Percentiles rank a stretch among this genome's conserved stretches.
phyloP scores from a whole-genome alignment of 2,329 filamentous ascomycete genomes.

The Aspergillus texensis region DNA sequence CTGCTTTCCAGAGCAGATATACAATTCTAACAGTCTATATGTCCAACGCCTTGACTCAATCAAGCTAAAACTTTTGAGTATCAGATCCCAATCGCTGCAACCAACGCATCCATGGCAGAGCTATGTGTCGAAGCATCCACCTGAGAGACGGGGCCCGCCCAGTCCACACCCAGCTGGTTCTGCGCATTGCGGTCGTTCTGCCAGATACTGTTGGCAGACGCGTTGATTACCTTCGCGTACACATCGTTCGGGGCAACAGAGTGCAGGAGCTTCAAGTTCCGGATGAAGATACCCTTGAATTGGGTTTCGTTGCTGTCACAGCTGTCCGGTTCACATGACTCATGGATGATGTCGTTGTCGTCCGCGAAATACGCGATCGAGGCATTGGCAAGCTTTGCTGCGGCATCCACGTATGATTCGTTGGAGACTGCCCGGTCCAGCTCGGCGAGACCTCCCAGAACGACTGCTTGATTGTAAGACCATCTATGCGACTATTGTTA shows the following conservation, averaged over 20 bases:
- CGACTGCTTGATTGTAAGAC: constrained; percentile 65
- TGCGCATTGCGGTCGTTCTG: constrained; percentile 54
- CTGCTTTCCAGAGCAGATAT: not conserved
- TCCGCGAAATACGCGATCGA: constrained; percentile 53
- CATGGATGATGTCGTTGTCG: constrained; percentile 53
- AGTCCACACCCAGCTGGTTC: constrained; percentile 63
- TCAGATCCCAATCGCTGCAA: constrained; percentile 54
- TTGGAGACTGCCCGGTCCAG: constrained; percentile 50
- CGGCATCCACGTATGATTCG: constrained; percentile 45
- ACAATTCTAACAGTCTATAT: not conserved
- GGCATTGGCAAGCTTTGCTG: constrained; percentile 55
- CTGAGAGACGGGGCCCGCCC: constrained; percentile 62
- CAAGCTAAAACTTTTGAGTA: not conserved
- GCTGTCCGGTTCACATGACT: constrained; percentile 55
- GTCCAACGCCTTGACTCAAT: not conserved
- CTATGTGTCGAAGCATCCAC: constrained; percentile 64
- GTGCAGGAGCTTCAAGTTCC: constrained; percentile 65
- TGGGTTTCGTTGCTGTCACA: constrained; percentile 59
- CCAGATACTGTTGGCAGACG: constrained; percentile 70
- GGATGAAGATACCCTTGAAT: constrained; percentile 73
- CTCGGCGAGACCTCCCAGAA: constrained; percentile 61
- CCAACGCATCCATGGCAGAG: constrained; percentile 67
- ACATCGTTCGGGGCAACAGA: constrained; percentile 51
- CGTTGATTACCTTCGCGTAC: constrained; percentile 59
- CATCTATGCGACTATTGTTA: constrained; percentile 35